phyloP scores from a whole-genome alignment of 306 rosid genomes.

The Casuarina glauca region DNA sequence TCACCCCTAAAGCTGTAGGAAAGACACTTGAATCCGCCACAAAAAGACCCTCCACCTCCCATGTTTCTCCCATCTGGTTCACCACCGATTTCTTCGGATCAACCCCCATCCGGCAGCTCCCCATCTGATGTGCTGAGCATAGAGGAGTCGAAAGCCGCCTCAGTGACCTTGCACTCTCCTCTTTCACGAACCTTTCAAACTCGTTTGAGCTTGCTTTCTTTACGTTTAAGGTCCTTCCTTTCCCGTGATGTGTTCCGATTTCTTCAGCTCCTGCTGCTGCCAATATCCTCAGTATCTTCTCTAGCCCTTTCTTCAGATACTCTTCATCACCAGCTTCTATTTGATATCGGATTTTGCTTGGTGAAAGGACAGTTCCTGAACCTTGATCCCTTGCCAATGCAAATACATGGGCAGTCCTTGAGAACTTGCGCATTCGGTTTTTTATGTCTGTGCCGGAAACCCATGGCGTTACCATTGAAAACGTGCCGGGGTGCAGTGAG shows the following conservation, averaged over 20 bases:
- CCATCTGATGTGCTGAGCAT: slow-evolving; percentile 90
- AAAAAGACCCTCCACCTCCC: slow-evolving; percentile 79
- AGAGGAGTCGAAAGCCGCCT: slow-evolving; percentile 47
- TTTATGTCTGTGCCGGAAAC: slow-evolving; percentile 60
- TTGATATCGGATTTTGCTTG: slow-evolving; percentile 40
- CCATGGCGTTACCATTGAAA: slow-evolving; percentile 83
- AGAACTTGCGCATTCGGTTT: slow-evolving; percentile 59
- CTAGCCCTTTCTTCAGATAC: slow-evolving; percentile 57
- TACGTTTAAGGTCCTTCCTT: slow-evolving; percentile 57
- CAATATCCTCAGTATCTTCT: slow-evolving; percentile 63
- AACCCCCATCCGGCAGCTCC: slow-evolving; percentile 77
- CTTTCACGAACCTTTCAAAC: slow-evolving; percentile 65
- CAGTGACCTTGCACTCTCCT: slow-evolving; percentile 69
- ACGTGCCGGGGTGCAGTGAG: slow-evolving; percentile 81
- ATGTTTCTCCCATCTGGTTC: slow-evolving; percentile 68
- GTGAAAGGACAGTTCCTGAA: slow-evolving; percentile 51
- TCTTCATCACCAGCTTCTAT: slow-evolving; percentile 49
- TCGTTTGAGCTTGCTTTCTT: slow-evolving; percentile 50
- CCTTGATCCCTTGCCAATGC: slow-evolving; percentile 80
- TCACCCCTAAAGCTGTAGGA: slow-evolving; percentile 82
- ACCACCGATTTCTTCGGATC: slow-evolving; percentile 55
- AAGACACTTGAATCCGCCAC: slow-evolving; percentile 81
- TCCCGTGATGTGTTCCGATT: slow-evolving; percentile 70
- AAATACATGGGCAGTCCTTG: slow-evolving; percentile 77
- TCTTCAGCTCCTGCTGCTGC: slow-evolving; percentile 92